Percentiles rank a stretch among this genome's conserved stretches.
phyloP scores from a whole-genome alignment of 768 basidiomycete species.

The Trametes gibbosa region DNA sequence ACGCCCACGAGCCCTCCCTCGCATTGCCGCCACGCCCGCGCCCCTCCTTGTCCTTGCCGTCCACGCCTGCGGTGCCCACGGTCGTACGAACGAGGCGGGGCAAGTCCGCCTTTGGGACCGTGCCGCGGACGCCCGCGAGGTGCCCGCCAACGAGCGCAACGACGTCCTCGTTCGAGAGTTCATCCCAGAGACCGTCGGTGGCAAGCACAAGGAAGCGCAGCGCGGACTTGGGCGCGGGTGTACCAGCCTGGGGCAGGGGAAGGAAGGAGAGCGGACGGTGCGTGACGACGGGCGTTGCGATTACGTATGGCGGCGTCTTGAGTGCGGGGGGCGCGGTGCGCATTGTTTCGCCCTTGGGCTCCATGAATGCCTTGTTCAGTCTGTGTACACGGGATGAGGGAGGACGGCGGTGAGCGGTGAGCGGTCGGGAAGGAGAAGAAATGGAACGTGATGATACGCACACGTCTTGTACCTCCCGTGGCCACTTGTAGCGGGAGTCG shows the following conservation, averaged over 20 bases:
- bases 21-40: slow-evolving; percentile 21
- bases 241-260: slow-evolving; percentile 26
- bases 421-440: too few relatives aligned
- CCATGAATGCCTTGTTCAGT: slow-evolving; percentile 63
- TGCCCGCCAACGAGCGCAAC: slow-evolving; percentile 85
- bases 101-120: slow-evolving; percentile 57
- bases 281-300: slow-evolving; percentile 76
- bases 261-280: slow-evolving; percentile 67
- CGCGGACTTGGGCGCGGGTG: slow-evolving; percentile 33
- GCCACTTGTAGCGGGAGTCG: slow-evolving; percentile 89
- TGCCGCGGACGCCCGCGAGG: slow-evolving; percentile 67
- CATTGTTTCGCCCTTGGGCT: slow-evolving; percentile 56
- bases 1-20: slow-evolving; percentile 63
- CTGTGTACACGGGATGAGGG: too few relatives aligned
- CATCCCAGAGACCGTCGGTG: slow-evolving; percentile 68
- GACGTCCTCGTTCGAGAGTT: slow-evolving; percentile 71
- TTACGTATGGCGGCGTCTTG: slow-evolving; percentile 94
- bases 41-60: slow-evolving; percentile 55
- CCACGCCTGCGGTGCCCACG: slow-evolving; percentile 51
- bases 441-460: slow-evolving; percentile 33
- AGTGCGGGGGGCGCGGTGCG: slow-evolving; percentile 59
- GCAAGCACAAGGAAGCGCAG: slow-evolving; percentile 85
- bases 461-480: slow-evolving; percentile 67
- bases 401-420: not conserved
- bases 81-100: slow-evolving; percentile 53